Evolutionary conservation across 2,329 filamentous ascomycete species (phyloP).

Genomic region (Ascomycota sp.): DNA sequence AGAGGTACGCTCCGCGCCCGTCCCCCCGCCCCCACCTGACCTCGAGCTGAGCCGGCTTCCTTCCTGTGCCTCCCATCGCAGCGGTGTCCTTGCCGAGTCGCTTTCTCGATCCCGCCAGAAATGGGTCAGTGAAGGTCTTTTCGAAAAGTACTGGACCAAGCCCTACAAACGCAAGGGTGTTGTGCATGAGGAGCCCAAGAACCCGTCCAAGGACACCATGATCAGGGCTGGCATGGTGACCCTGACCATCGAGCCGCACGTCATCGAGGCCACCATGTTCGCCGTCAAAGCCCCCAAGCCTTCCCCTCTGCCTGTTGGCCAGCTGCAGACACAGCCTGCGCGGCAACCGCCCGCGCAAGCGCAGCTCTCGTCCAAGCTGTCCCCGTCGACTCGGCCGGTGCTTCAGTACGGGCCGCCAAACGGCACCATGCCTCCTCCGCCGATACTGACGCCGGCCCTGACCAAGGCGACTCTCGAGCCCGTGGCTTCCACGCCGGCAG

Average conservation of each 20-base stretch:
- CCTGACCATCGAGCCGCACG: conserved; percentile 61
- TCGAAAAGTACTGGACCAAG: conserved; percentile 63
- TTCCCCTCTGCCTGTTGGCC: conserved; percentile 12
- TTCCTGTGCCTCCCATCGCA: conserved; percentile 12
- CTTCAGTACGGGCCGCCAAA: conserved; percentile 47
- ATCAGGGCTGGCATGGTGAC: conserved; percentile 51
- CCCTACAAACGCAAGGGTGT: conserved; percentile 47
- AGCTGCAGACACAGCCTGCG: conserved; percentile 1
- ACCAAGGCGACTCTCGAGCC: conserved; percentile 5
- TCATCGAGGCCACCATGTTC: conserved; percentile 57
- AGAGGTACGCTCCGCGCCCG: conserved; percentile 30
- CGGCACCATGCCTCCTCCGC: conserved; percentile 36
- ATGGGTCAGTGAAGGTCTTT: conserved; percentile 54
- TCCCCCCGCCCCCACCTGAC: too few species aligned
- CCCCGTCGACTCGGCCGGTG: conserved; percentile 25
- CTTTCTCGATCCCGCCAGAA: conserved; percentile 50
- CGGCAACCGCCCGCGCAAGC: conserved; percentile 5
- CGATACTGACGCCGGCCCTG: conserved; percentile 13
- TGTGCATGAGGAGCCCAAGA: conserved; percentile 40
- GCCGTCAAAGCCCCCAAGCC: conserved; percentile 45
- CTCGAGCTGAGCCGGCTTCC: not conserved
- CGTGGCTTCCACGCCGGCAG: conserved; percentile 4
- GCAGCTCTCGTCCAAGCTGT: conserved; percentile 3
- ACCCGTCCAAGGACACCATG: conserved; percentile 52
- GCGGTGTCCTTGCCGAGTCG: conserved; percentile 56